Evolutionary conservation across 108 stramenopile species (phyloP), one percentile per base, ranked within the genome.

Genomic region (Nannochloropsis oceanica): DNA sequence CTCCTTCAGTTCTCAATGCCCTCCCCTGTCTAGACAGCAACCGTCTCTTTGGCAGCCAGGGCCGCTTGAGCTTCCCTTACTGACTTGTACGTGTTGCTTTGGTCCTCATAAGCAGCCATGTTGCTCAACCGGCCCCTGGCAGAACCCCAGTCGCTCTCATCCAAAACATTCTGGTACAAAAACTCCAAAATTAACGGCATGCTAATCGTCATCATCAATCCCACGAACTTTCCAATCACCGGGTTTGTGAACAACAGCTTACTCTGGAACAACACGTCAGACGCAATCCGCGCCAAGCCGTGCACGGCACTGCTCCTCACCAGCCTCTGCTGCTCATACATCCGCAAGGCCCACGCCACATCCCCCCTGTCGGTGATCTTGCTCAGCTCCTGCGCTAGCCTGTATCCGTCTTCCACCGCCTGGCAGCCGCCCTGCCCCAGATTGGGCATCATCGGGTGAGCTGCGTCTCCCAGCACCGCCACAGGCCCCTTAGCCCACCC

Each of bases 391-490:
- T 97, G 94, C 44, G 95, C 91, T 25, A 97, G 94, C 73, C 96
- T 92, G 87, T 92, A 98, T 26, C 95, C 96, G 91, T 98, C 97
- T 88, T 98, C 96, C 86, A 96, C 96, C 18, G 96, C 96, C 90
- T 97, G 96, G 86, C 97, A 96, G 79, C 96, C 97, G 43, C 97
- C 97, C 87, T 98, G 97, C 14, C 97, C 97, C 26, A 98, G 92
- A 88, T 98, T 98, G 10, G 97, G 97, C 97, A 98, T 98, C 97
- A 98, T 98, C 46, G 97, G 95, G 93, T 98, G 97, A 43, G 93
- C 94, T 12, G 96, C 95, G 91, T 98, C 97, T 18, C 97, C 97
- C 82, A 96, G 93, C 34, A 96, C 91, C 25, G 95, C 95, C 43
- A 96, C 95, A 84, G 95, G 94, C 9, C 97, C 97, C 80, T 96